Evolutionary conservation across 1,139 yeast species (phyloP), one percentile per base, ranked within the genome.

Genomic region (Protomyces macrosporus): DNA sequence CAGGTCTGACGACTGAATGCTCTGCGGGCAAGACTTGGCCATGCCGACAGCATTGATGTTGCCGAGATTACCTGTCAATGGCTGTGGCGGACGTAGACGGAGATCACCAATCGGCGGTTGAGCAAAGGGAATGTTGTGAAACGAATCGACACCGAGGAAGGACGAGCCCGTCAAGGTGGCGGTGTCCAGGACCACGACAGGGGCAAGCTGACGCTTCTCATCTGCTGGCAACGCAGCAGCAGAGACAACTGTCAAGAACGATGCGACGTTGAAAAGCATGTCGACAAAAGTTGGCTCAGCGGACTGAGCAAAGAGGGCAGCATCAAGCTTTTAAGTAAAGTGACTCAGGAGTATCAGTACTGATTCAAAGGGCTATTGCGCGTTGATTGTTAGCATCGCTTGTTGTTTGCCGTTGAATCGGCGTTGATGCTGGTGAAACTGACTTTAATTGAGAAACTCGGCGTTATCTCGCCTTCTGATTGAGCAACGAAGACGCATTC

Each of bases 41-140:
- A 35, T 23, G 6, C 55, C 55, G 32, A 52, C 55, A 4, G 55
- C 55, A 23, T 35, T 34, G 42, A 6, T 66, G 67, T 23, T 57
- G 59, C 36, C 65, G 52, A 16, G 65, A 32, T 2, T 39, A 60
- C 23, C 45, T 55, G 55, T 65, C 32, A n/a, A 33, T 12, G n/a
- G 55, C 36, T 32, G 60, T 32, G 32, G 53, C 14, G 36, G 34
- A 5, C 14, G 64, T 42, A 33, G 40, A 12, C 52, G 45, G 23
- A 36, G 39, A 40, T 63, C 33, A 9, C 64, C 65, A 6, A 63
- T 40, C 2, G 65, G 65, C 7, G 65, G 65, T n/a, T 42, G 48
- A 1, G 65, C 65, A 52, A 60, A 63, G 6, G 63, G 62, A 34
- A 61, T 55, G 37, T 53, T 53, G 6, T 52, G 35, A 45, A 52